These are phyloP conservation scores for Golubevia pallescens DNA, from an alignment of 1,284 basidiomycete species.

Conservation along the genomic window DNA sequence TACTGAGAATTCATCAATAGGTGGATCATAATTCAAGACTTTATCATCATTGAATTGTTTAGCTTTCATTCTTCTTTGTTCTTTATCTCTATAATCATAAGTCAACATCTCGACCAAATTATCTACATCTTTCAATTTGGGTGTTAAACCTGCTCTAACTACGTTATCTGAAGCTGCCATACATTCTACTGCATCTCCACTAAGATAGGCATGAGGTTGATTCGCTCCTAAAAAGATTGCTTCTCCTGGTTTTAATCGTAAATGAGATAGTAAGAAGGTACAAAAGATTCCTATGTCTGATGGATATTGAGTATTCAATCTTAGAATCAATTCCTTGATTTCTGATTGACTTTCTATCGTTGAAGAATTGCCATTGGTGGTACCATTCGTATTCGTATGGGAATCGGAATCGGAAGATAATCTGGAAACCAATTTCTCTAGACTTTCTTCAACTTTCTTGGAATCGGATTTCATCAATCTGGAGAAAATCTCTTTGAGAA, in stretches of 20 bases:
- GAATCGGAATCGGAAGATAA: background rate
- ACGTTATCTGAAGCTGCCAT: constrained; percentile 78
- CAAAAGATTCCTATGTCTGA: constrained; percentile 94
- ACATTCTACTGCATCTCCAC: constrained; percentile 65
- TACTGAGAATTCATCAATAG: constrained; percentile 59
- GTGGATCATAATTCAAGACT: constrained; percentile 48
- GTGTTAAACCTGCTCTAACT: constrained; percentile 95
- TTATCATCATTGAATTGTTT: constrained; percentile 5
- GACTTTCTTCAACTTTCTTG: no score
- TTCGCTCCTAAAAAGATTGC: constrained; percentile 94
- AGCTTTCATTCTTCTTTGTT: constrained; percentile 1
- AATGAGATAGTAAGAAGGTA: constrained; percentile 86
- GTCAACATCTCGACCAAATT: constrained; percentile 89
- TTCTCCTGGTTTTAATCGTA: constrained; percentile 79
- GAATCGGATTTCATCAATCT: no score
- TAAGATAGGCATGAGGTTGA: constrained; percentile 95
- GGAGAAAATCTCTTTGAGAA: no score
- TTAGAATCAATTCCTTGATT: constrained; percentile 74
- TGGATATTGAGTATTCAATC: constrained; percentile 82
- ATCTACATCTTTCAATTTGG: constrained; percentile 89
- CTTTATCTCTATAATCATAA: constrained; percentile 67
- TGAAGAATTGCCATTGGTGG: background rate
- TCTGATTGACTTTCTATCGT: constrained; percentile 23
- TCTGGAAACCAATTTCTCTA: no score
- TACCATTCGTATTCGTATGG: background rate